These are phyloP conservation scores for Debaryomyces prosopidis DNA, from an alignment of 805 yeast genomes.

Conservation along the genomic window DNA sequence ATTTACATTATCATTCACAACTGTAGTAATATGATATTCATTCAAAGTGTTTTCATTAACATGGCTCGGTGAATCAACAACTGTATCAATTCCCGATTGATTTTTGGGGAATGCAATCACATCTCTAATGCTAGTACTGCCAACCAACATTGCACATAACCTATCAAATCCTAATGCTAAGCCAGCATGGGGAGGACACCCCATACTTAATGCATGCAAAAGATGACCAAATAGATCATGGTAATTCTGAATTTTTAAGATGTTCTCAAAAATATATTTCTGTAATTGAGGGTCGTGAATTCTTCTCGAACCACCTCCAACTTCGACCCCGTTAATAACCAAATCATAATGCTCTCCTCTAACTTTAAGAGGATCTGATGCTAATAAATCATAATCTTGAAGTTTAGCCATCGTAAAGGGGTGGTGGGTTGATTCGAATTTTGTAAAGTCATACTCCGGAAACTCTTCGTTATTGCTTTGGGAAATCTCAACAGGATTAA, in stretches of 20 bases:
- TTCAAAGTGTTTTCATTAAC: constrained; percentile 53
- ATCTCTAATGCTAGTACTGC: constrained; percentile 76
- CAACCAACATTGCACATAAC: constrained; percentile 86
- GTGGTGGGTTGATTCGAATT: constrained; percentile 81
- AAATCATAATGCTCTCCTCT: constrained; percentile 93
- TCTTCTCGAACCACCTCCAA: constrained; percentile 97
- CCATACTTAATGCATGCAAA: constrained; percentile 75
- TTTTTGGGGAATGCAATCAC: constrained; percentile 97
- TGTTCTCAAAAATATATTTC: constrained; percentile 62
- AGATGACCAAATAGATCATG: constrained; percentile 80
- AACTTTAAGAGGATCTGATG: constrained; percentile 57
- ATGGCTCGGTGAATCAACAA: constrained; percentile 80
- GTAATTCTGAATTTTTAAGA: constrained; percentile 61
- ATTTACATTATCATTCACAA: constrained; percentile 5
- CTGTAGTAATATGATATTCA: constrained; percentile 45
- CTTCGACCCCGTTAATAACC: constrained; percentile 90
- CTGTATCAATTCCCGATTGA: constrained; percentile 81
- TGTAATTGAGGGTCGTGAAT: constrained; percentile 85
- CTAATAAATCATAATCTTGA: constrained; percentile 62
- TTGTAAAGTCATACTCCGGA: constrained; percentile 57
- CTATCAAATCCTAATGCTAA: constrained; percentile 94
- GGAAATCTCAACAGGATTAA: constrained; percentile 64
- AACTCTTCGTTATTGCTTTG: constrained; percentile 33
- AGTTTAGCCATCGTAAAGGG: constrained; percentile 93
- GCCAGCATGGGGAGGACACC: constrained; percentile 99